Percentiles rank a stretch among this genome's conserved stretches.
Evolutionary conservation across 129 eudicot genomes (phyloP).

Genomic region (Tanacetum coccineum): DNA sequence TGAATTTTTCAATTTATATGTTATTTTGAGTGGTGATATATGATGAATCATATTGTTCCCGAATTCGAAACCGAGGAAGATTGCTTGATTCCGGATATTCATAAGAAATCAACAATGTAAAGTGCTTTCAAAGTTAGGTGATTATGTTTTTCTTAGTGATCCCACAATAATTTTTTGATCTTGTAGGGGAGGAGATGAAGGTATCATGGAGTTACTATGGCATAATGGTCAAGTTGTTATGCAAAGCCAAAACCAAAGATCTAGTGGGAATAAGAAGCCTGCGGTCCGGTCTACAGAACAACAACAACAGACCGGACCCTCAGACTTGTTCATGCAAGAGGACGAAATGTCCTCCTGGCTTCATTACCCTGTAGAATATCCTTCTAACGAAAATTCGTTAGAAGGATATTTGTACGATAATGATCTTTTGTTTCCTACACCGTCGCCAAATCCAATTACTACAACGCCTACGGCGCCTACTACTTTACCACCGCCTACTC

Average conservation of each 20-base stretch:
- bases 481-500: slow-evolving; percentile 12
- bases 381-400: slow-evolving; percentile 36
- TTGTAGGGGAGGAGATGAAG: slow-evolving; percentile 41
- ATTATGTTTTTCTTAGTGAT: not conserved
- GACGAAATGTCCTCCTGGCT: slow-evolving; percentile 70
- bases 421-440: slow-evolving; percentile 35
- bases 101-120: slow-evolving; percentile 42
- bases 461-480: not conserved
- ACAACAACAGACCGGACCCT: slow-evolving; percentile 18
- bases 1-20: not conserved
- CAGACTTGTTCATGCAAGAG: slow-evolving; percentile 52
- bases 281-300: slow-evolving; percentile 14
- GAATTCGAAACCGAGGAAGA: slow-evolving; percentile 43
- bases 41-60: slow-evolving; percentile 49
- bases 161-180: not conserved
- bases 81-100: slow-evolving; percentile 26
- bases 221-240: slow-evolving; percentile 61
- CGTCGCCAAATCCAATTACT: slow-evolving; percentile 13
- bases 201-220: slow-evolving; percentile 67
- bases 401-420: slow-evolving; percentile 42
- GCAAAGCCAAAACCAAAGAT: slow-evolving; percentile 49
- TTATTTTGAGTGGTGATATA: slow-evolving; percentile 8
- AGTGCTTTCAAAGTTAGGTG: not conserved
- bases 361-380: slow-evolving; percentile 44
- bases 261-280: slow-evolving; percentile 21